Percentiles rank a stretch among this genome's conserved stretches.
Conservation (phyloP, 2,329 filamentous ascomycete species). For the Cryoendolithus antarcticus region DNA sequence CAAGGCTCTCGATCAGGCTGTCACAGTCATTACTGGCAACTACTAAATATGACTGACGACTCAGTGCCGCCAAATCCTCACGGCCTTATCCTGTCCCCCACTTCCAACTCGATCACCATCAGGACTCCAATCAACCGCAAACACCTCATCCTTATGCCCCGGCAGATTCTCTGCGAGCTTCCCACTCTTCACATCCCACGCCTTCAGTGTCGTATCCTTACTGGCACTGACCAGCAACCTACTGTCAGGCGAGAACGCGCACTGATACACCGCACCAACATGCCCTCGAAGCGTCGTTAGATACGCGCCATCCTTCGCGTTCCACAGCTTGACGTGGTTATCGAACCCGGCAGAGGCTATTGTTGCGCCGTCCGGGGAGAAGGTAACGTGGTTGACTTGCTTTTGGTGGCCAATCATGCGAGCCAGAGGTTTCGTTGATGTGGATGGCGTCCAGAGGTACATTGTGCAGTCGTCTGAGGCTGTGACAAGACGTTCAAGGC, state of each 20-base stretch:
- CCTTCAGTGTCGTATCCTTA: conserved; percentile 88
- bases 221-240: conserved; percentile 75
- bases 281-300: conserved; percentile 80
- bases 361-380: conserved; percentile 76
- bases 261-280: conserved; percentile 84
- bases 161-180: conserved; percentile 76
- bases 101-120: conserved; percentile 82
- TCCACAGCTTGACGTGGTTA: conserved; percentile 91
- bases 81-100: conserved; percentile 79
- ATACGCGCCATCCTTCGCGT: conserved; percentile 62
- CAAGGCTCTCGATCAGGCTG: too few relatives aligned
- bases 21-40: too few relatives aligned
- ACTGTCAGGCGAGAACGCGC: conserved; percentile 83
- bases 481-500: conserved; percentile 75
- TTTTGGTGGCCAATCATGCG: conserved; percentile 90
- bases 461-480: conserved; percentile 94
- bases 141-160: conserved; percentile 86
- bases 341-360: conserved; percentile 88
- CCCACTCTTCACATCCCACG: conserved; percentile 80
- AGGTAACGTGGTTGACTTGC: conserved; percentile 89
- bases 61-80: conserved; percentile 54
- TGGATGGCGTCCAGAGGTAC: conserved; percentile 81
- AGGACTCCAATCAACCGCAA: conserved; percentile 87
- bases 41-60: too few relatives aligned
- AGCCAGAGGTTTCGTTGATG: conserved; percentile 71